Percentiles rank a stretch among this genome's conserved stretches.
phyloP scores from a whole-genome alignment of 768 basidiomycete species.

The Amanita rubescens region DNA sequence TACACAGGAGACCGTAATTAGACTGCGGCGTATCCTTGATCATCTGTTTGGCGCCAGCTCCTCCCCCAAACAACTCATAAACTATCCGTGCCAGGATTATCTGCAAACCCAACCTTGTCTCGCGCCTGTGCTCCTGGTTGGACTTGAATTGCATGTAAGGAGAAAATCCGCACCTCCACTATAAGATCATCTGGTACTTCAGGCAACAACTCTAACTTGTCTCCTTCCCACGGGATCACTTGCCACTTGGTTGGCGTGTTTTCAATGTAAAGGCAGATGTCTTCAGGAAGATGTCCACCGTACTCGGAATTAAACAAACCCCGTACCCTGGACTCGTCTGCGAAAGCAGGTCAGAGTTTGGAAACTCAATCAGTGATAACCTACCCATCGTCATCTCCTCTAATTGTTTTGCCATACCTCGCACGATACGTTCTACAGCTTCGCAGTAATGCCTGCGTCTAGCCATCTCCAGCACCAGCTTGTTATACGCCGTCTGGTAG shows the following conservation, averaged over 20 bases:
- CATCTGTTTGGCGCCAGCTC: conserved; percentile 14
- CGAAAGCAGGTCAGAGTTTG: conserved; percentile 4
- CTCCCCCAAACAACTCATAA: conserved; percentile 14
- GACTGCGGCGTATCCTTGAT: neutral
- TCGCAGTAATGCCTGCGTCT: conserved; percentile 63
- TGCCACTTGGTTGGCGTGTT: conserved; percentile 73
- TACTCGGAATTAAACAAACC: conserved; percentile 67
- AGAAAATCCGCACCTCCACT: conserved; percentile 34
- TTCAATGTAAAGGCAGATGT: conserved; percentile 71
- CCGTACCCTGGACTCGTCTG: conserved; percentile 64
- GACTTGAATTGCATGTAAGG: neutral
- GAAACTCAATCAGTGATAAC: conserved; percentile 6
- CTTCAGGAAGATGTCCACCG: conserved; percentile 67
- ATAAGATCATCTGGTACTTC: conserved; percentile 55
- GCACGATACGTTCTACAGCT: conserved; percentile 54
- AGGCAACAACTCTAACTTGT: conserved; percentile 51
- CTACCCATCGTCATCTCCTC: conserved; percentile 61
- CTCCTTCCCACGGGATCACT: conserved; percentile 50
- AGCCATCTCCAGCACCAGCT: conserved; percentile 66
- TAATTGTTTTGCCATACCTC: conserved; percentile 58
- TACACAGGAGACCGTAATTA: neutral
- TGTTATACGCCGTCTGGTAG: conserved; percentile 69
- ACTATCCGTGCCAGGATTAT: conserved; percentile 15
- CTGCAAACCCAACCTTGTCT: conserved; percentile 15
- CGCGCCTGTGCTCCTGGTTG: conserved; percentile 14